Evolutionary conservation across 2,329 filamentous ascomycete species (phyloP).

Genomic region (Sclerotinia glacialis): DNA sequence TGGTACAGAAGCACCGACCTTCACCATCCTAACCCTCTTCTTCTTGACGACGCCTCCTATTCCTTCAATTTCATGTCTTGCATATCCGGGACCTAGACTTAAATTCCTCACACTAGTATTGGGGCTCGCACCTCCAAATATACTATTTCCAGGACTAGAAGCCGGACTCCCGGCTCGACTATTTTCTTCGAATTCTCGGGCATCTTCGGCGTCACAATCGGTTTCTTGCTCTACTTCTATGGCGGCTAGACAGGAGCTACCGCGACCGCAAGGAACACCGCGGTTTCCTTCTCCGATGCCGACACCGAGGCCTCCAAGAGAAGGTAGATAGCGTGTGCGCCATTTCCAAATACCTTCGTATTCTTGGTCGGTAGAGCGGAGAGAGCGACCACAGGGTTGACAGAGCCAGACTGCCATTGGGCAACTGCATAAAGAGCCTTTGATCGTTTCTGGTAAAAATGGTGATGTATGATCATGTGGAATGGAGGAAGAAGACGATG

Average conservation of each 20-base stretch:
- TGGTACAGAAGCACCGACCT: constrained; percentile 78
- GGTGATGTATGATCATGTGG: constrained; percentile 46
- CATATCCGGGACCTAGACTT: constrained; percentile 65
- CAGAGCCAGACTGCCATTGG: constrained; percentile 74
- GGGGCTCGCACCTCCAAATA: constrained; percentile 19
- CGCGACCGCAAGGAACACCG: constrained; percentile 84
- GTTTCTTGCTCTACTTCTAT: constrained; percentile 78
- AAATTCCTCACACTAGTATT: constrained; percentile 28
- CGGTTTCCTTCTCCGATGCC: constrained; percentile 86
- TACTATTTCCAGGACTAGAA: constrained; percentile 27
- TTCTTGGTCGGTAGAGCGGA: constrained; percentile 58
- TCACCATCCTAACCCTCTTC: constrained; percentile 78
- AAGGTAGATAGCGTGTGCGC: constrained; percentile 80
- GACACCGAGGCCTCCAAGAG: constrained; percentile 76
- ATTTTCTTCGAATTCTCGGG: constrained; percentile 39
- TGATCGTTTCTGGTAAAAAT: constrained; percentile 42
- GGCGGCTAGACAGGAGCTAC: constrained; percentile 70
- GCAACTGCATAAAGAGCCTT: constrained; percentile 35
- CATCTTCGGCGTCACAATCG: constrained; percentile 79
- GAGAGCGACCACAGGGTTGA: constrained; percentile 72
- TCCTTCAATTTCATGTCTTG: constrained; percentile 84
- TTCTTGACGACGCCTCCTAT: constrained; percentile 86
- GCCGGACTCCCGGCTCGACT: constrained; percentile 29
- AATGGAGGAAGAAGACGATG: background rate
- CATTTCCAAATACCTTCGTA: constrained; percentile 78